Evolutionary conservation across 2,329 filamentous ascomycete genomes (phyloP).

Genomic region (Stagonosporopsis chrysanthemi): DNA sequence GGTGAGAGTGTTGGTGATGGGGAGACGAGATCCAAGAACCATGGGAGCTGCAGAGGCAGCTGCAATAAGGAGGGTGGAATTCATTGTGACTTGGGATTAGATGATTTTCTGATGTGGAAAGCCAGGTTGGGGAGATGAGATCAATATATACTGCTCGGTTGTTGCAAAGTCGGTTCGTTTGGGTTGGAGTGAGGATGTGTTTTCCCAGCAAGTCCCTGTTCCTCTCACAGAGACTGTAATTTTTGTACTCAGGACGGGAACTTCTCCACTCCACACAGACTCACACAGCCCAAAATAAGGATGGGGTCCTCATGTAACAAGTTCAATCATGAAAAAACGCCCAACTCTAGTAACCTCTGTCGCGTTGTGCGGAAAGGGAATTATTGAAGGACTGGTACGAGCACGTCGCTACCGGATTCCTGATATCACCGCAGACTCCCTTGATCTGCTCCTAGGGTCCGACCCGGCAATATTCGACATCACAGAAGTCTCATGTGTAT

Average conservation of each 20-base stretch:
- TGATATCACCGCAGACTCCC: neutral
- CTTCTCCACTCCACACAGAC: neutral
- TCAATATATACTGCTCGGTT: neutral
- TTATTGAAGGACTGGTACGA: neutral
- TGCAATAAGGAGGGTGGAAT: neutral
- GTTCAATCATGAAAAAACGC: neutral
- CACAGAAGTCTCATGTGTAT: too few species aligned
- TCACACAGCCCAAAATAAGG: too few species aligned
- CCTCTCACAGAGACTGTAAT: neutral
- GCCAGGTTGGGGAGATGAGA: neutral
- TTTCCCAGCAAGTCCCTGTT: neutral
- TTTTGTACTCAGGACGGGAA: neutral
- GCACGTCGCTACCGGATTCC: neutral
- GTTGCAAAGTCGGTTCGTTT: neutral
- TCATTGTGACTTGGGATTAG: neutral
- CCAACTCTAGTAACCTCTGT: too few species aligned
- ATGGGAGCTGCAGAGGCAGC: neutral
- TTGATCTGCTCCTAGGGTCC: neutral
- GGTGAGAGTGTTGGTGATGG: neutral
- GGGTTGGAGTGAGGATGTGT: neutral
- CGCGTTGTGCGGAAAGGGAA: too few species aligned
- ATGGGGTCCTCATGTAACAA: neutral
- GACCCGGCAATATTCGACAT: neutral
- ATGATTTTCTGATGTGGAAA: too few species aligned
- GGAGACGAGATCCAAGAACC: neutral